Conservation (phyloP, 2,329 filamentous ascomycete species). For the Trichoderma simmonsii region DNA sequence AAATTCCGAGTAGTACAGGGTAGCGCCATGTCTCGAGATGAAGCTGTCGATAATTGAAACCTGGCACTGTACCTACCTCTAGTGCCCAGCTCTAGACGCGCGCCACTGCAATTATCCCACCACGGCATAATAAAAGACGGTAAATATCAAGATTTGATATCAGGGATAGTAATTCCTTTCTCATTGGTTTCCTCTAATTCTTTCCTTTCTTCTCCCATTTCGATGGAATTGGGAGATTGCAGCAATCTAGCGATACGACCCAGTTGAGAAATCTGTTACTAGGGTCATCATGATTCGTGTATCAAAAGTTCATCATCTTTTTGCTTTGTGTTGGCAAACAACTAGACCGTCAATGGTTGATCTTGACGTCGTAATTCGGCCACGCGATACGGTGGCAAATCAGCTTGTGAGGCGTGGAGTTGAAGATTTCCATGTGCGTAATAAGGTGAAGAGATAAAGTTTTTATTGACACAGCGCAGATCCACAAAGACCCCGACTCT, state of each 20-base stretch:
- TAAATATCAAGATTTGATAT: not conserved
- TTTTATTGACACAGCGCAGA: not conserved
- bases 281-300: not conserved
- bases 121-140: not conserved
- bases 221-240: not conserved
- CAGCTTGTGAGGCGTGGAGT: not conserved
- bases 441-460: not conserved
- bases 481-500: not conserved
- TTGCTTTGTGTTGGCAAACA: not conserved
- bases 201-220: not conserved
- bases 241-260: not conserved
- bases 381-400: not conserved
- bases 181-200: not conserved
- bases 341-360: not conserved
- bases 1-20: not conserved
- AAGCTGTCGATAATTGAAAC: not conserved
- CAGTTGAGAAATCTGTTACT: not conserved
- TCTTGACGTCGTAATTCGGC: not conserved
- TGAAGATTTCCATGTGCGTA: not conserved
- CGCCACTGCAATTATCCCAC: not conserved
- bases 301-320: not conserved
- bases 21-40: not conserved
- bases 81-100: not conserved
- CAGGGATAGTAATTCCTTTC: not conserved
- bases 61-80: not conserved